A percentile compares a stretch with the other conserved stretches of the same genome.
These are phyloP conservation scores for Colletotrichum sp. DNA, from an alignment of 2,329 filamentous ascomycete species.

Conservation along the genomic window DNA sequence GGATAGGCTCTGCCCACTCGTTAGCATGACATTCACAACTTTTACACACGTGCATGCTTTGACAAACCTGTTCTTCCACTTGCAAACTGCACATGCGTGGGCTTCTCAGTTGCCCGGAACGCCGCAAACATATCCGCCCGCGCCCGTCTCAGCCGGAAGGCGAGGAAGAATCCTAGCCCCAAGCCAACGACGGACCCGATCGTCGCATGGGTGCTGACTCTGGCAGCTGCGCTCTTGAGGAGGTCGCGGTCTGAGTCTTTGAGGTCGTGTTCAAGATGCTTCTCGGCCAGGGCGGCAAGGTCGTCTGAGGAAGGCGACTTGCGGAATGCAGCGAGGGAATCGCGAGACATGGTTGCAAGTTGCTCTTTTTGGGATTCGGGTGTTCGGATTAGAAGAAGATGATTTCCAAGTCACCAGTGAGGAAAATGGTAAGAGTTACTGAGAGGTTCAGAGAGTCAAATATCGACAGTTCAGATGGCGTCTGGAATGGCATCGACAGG, in stretches of 20 bases:
- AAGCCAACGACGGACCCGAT: constrained; percentile 66
- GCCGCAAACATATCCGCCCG: constrained; percentile 65
- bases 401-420: neutral
- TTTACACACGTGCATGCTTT: neutral
- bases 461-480: neutral
- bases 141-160: constrained; percentile 59
- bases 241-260: constrained; percentile 62
- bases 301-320: constrained; percentile 46
- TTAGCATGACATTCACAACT: neutral
- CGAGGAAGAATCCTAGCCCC: constrained; percentile 62
- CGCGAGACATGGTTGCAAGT: constrained; percentile 7
- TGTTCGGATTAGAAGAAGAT: neutral
- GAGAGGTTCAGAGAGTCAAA: neutral
- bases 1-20: constrained; percentile 55
- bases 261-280: constrained; percentile 62
- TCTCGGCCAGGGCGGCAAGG: constrained; percentile 58
- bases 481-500: neutral
- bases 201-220: constrained; percentile 58
- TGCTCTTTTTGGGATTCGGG: neutral
- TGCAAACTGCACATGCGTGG: constrained; percentile 65
- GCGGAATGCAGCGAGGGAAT: constrained; percentile 38
- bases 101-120: constrained; percentile 66
- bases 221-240: constrained; percentile 59
- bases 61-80: constrained; percentile 61
- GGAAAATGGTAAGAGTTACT: neutral